Percentiles rank a stretch among this genome's conserved stretches.
Conservation (phyloP, 768 basidiomycete species). For the Wakefieldia striispora region DNA sequence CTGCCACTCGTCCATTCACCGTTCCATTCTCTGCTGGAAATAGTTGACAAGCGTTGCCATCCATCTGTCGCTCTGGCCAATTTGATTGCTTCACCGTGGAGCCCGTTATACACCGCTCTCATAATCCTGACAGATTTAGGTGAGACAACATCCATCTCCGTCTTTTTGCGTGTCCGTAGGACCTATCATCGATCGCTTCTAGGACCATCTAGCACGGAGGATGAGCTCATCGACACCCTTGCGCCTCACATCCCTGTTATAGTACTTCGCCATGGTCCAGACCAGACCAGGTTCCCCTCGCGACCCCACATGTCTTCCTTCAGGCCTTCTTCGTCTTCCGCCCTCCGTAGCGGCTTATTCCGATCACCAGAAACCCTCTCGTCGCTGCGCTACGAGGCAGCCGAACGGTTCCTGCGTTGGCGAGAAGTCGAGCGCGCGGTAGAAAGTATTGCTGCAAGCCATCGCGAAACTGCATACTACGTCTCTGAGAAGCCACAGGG, state of each 20-base stretch:
- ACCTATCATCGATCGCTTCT: conserved; percentile 1
- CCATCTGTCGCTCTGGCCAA: conserved; percentile 51
- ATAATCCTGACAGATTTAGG: conserved; percentile 51
- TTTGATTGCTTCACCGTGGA: conserved; percentile 55
- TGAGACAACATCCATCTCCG: conserved; percentile 26
- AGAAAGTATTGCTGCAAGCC: conserved; percentile 37
- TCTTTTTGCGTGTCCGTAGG: background rate
- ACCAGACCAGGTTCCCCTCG: conserved; percentile 30
- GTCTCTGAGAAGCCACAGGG: conserved; percentile 23
- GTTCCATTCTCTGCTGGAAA: conserved; percentile 51
- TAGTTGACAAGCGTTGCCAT: conserved; percentile 50
- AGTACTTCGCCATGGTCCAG: conserved; percentile 43
- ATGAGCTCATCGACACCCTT: conserved; percentile 47
- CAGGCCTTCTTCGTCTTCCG: conserved; percentile 47
- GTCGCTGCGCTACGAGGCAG: conserved; percentile 58
- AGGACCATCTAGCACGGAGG: conserved; percentile 37
- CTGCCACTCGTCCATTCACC: conserved; percentile 51
- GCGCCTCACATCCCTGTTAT: conserved; percentile 57
- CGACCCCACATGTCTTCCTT: conserved; percentile 51
- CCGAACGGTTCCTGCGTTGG: conserved; percentile 71
- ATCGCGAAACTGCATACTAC: conserved; percentile 23
- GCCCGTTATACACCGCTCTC: conserved; percentile 61
- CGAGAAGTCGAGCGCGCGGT: conserved; percentile 63
- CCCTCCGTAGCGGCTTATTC: conserved; percentile 60
- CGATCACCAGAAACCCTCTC: conserved; percentile 60